Base-by-base conservation (phyloP, 2,329 filamentous ascomycete species). In the Didymellaceae sp. region DNA sequence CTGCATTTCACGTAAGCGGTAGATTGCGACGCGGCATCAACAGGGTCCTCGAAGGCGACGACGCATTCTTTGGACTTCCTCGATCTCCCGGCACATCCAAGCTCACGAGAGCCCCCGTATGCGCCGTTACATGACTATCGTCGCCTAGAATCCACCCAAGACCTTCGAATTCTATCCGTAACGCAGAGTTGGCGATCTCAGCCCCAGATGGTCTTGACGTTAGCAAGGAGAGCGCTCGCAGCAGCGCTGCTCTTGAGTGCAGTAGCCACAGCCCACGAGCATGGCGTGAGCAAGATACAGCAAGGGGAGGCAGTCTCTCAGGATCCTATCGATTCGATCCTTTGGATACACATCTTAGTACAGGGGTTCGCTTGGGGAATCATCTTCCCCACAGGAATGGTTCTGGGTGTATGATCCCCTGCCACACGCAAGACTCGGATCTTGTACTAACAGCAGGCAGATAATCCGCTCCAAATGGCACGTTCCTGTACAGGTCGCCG, bases 321-420 rank as follows among this genome's bases (percentile, higher is more conserved):
- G 16, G 66, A 71, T 45, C 69, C 73, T 20, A 70, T 74, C 31
- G 94, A 97, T 73, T 82, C 86, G 32, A 90, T 86, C 65, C 75
- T 99, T 84, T 99, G 94, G 94, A 81, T 88, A 62, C 94, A 99
- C 75, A 97, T 99, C 67, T 81, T 96, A 53, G 75, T 96, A 35
- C 92, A 96, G 81, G 88, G 86, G 72, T 68, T 94, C 51, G 86
- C 91, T 50, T 97, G 95, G 79, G 94, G 94, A 55, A 81, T 99
- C 62, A 84, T 97, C 52, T 97, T 96, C 67, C 94, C 94, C 9
- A 81, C 90, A 13, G 94, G 94, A 63, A 97, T 99, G 93, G 91
- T 97, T 32, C 79, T 97, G 14, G 93, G 93, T 52, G 90, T 94
- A 84, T 26, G 45, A 11, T 33, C n/a, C 11, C 18, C 13, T n/a